phyloP scores from a whole-genome alignment of 2,329 filamentous ascomycete genomes.

The Bipolaris victoriae region DNA sequence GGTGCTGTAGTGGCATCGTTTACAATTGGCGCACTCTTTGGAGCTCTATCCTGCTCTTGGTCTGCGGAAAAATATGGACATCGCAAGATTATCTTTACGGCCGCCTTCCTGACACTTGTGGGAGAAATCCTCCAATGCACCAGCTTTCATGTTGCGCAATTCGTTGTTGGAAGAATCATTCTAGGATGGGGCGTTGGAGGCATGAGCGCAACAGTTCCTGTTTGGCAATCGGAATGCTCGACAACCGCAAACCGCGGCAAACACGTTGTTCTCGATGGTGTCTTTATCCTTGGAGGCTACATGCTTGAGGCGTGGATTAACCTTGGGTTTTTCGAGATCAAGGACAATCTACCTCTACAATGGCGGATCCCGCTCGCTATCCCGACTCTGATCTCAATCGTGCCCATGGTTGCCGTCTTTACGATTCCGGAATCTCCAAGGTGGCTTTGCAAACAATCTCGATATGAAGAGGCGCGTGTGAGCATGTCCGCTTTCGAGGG shows the following conservation, averaged over 20 bases:
- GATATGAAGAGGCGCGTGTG: conserved; percentile 68
- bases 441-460: conserved; percentile 70
- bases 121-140: conserved; percentile 54
- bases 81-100: conserved; percentile 54
- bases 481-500: conserved; percentile 51
- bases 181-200: conserved; percentile 54
- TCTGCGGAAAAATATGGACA: conserved; percentile 56
- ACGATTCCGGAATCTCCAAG: conserved; percentile 74
- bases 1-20: conserved; percentile 55
- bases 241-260: conserved; percentile 49
- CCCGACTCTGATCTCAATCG: conserved; percentile 61
- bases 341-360: conserved; percentile 62
- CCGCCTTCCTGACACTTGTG: conserved; percentile 50
- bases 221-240: conserved; percentile 55
- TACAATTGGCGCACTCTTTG: conserved; percentile 56
- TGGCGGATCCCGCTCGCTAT: conserved; percentile 75
- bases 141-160: conserved; percentile 54
- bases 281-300: conserved; percentile 56
- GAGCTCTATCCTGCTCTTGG: conserved; percentile 54
- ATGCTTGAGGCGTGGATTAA: conserved; percentile 57
- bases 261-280: conserved; percentile 53
- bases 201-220: conserved; percentile 54
- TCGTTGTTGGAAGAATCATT: conserved; percentile 55
- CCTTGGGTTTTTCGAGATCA: conserved; percentile 61
- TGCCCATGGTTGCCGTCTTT: conserved; percentile 65